Evolutionary conservation across 2,329 filamentous ascomycete genomes (phyloP), one percentile per base, ranked within the genome.

Genomic region (Aspergillus sp.): DNA sequence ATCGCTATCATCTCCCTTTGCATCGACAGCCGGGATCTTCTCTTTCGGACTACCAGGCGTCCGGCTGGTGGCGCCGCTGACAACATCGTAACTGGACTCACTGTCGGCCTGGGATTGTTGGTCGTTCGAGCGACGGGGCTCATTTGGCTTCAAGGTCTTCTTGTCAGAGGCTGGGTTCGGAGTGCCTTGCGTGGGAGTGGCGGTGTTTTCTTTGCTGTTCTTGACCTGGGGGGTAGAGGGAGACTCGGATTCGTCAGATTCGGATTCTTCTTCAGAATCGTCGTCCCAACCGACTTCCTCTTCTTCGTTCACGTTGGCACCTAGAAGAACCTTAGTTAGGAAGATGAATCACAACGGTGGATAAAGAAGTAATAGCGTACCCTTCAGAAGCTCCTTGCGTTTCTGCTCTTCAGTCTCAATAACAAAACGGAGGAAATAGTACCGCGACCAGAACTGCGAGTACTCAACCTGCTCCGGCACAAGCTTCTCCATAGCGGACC

Each of bases 381-480:
- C 91, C 71, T 95, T 94, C 19, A 98, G 74, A 48, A 98, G 78
- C 67, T 98, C 93, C 59, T 86, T 84, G 66, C 93, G 79, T 67
- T 88, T 83, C 61, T 86, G 84, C 72, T 98, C 93, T 49, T 95
- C 90, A 22, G 87, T 90, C 73, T 97, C 91, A 53, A 98, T 86
- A 13, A 93, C 88, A 62, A 94, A 86, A 60, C 91, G 80, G 53
- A 97, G 73, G 74, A 95, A 98, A 67, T 97, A 97, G 70, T 98
- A 98, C 48, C 93, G 80, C 64, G 81, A 86, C 91, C 93, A 98
- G 66, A 98, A 98, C 45, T 86, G 81, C 45, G 76, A 79, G 62
- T 98, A 98, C 30, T 90, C 80, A n/a, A 96, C 88, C 58, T 82
- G 81, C 68, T 90, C 90, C 1, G 93, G 93, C n/a, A 98, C 93